Evolutionary conservation across 2,329 filamentous ascomycete species (phyloP), one percentile per base, ranked within the genome.

Genomic region (Clarireedia homoeocarpa): DNA sequence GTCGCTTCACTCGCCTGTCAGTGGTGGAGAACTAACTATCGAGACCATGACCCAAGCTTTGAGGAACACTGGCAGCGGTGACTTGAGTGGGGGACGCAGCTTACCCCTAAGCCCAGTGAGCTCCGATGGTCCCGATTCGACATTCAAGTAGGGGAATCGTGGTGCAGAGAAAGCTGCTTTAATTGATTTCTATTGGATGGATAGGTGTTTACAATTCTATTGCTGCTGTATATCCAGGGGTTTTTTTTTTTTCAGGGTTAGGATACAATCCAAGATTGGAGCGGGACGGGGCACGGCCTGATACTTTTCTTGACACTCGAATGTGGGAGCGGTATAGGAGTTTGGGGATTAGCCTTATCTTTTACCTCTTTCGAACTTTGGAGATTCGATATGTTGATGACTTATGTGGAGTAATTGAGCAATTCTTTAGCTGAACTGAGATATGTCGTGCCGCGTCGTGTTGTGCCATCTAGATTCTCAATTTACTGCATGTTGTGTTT

Each of bases 11-110:
- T 78, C 77, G 55, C 77, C 81, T 52, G 71, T 77, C 49, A 75
- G 76, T 58, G 78, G 76, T 47, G 81, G 84, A 26, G 91, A 96
- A 60, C 75, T 96, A 58, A 90, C 88, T 58, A 88, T 96, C 62
- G 91, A 96, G 76, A 96, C 91, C 4, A 95, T 96, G 91, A 81
- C 86, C 52, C 91, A 96, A 72, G 91, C 90, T 15, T 75, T 96
- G 67, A 79, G 88, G 67, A 86, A 89, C 70, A 95, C 91, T 14
- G 89, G 85, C 46, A 96, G 90, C 71, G 83, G 87, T 17, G 92
- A 96, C 69, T 73, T 96, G 56, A 76, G 77, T 62, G 74, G 72
- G 48, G 74, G 72, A 48, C 74, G 79, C 59, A 85, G 82, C 70
- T 72, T 75, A 51, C 81, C 82, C 3, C 72, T 77, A 36, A 85